Evolutionary conservation across 257 asterid species (phyloP).

Genomic region (Solanum neorickii): DNA sequence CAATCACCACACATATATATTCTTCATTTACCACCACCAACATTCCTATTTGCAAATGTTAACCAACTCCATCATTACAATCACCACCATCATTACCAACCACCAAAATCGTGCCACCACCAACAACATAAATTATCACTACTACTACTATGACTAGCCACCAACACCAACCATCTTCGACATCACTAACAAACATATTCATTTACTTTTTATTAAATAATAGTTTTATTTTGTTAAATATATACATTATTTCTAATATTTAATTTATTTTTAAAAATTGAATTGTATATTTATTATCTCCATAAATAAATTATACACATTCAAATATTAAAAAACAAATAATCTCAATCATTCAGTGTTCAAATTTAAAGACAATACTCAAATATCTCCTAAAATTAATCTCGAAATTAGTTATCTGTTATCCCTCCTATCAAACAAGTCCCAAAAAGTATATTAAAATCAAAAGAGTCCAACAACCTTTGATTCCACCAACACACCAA

Average conservation of each 20-base stretch:
- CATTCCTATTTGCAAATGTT: background rate
- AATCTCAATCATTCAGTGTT: background rate
- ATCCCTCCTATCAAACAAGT: background rate
- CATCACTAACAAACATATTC: background rate
- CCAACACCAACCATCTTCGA: background rate
- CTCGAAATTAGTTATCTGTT: background rate
- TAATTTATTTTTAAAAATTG: background rate
- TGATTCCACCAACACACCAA: background rate
- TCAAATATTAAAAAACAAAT: background rate
- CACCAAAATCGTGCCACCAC: background rate
- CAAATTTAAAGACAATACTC: background rate
- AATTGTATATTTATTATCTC: background rate
- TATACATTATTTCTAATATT: background rate
- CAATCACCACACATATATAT: background rate
- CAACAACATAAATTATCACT: background rate
- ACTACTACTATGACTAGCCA: background rate
- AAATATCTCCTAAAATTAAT: background rate
- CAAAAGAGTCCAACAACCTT: background rate
- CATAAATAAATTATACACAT: background rate
- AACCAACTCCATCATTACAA: background rate
- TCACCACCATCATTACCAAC: background rate
- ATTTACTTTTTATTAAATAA: background rate
- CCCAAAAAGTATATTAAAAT: background rate
- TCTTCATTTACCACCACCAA: background rate
- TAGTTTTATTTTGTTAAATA: background rate